These are phyloP conservation scores for Citrus sp. DNA, from an alignment of 345 rosid species.

Conservation along the genomic window DNA sequence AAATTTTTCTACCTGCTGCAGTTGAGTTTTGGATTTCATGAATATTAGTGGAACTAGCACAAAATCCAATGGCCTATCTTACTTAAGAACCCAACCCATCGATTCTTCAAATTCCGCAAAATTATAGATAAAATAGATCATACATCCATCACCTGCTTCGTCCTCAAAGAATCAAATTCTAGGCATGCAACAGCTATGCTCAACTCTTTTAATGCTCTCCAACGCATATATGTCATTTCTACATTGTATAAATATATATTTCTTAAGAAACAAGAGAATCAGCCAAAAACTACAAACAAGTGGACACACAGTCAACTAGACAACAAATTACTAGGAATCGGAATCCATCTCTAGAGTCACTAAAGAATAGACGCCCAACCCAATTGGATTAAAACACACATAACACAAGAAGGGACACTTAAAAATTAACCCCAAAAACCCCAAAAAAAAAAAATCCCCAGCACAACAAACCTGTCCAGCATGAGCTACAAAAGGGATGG, in stretches of 20 bases:
- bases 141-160: neutral
- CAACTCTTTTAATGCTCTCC: neutral
- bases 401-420: neutral
- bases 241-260: neutral
- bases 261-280: neutral
- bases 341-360: neutral
- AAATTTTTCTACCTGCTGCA: neutral
- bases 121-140: neutral
- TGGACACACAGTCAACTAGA: neutral
- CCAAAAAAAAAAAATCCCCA: neutral
- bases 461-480: conserved; percentile 69
- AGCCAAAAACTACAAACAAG: neutral
- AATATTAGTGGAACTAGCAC: neutral
- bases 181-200: neutral
- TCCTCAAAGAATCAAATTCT: neutral
- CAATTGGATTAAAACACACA: neutral
- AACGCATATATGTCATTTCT: neutral
- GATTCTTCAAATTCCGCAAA: neutral
- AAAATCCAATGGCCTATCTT: neutral
- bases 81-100: neutral
- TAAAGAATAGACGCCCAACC: neutral
- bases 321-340: neutral
- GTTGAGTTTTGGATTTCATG: neutral
- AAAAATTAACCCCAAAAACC: too few relatives aligned
- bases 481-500: conserved; percentile 64